Base-by-base conservation (phyloP, 2,329 filamentous ascomycete genomes). In the Parafenestella ontariensis region DNA sequence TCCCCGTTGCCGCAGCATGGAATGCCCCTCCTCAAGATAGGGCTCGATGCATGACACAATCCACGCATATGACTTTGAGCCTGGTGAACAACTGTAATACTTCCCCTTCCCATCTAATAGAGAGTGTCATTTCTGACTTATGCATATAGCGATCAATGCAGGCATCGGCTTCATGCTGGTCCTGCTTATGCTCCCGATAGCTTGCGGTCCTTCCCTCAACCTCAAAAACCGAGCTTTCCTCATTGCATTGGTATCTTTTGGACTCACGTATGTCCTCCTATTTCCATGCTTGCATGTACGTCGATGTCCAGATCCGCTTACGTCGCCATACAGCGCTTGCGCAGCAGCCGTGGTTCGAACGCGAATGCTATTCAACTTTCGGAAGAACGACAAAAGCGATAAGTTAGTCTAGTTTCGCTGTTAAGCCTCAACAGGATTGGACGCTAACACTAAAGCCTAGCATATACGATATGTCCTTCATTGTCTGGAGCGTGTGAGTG, bases 1-100 rank as follows among this genome's bases (percentile, higher is more conserved):
- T 74, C 15, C 80, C 81, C 1, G 68, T 82, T n/a, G 54, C 63
- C 4, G 78, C 79, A 5, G 70, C 71, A 3, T 83, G 81, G 82
- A 68, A 80, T 50, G 31, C 44, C 23, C 43, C 31, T 5, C 44
- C 26, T 24, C 40, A 26, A 10, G n/a, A 34, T 17, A 13, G 29
- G 28, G 50, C 51, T 26, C 48, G 37, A 9, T 64, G 62, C 40
- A 62, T 65, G 47, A 57, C 42, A 72, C 76, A 3, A 72, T 69
- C n/a, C 78, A 75, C 73, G 1, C 81, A 77, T 53, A 73, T 65
- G n/a, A 68, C 70, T n/a, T 74, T 82, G 34, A 77, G 75, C n/a
- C 57, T 82, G 31, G 75, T 76, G 52, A 79, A 81, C 65, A 78
- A 76, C 58, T 65, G 75, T 76, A 58, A 57, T 66, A 53, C 29